Evolutionary conservation across 2,329 filamentous ascomycete species (phyloP).

Genomic region (Nemania abortiva): DNA sequence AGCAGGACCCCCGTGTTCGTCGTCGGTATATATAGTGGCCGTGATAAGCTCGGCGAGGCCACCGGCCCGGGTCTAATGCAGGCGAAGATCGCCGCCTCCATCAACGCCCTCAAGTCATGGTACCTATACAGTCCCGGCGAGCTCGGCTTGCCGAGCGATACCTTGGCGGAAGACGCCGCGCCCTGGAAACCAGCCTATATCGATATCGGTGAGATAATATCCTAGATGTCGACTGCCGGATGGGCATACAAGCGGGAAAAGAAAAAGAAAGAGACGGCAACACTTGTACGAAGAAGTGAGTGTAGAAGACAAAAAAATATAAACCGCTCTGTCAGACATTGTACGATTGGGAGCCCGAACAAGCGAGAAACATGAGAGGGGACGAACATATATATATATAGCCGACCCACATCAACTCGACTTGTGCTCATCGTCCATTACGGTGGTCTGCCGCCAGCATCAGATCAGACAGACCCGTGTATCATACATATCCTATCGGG

Average conservation of each 20-base stretch:
- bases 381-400: not conserved
- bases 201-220: conserved; percentile 78
- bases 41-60: conserved; percentile 93
- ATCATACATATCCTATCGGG: conserved; percentile 30
- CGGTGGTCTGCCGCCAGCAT: conserved; percentile 15
- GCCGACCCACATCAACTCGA: conserved; percentile 8
- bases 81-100: conserved; percentile 82
- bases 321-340: conserved; percentile 24
- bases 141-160: conserved; percentile 76
- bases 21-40: conserved; percentile 92
- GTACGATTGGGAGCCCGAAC: conserved; percentile 28
- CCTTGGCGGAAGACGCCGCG: conserved; percentile 69
- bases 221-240: conserved; percentile 36
- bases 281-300: conserved; percentile 24
- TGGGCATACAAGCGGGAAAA: not conserved
- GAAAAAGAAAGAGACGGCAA: conserved; percentile 7
- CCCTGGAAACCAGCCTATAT: conserved; percentile 76
- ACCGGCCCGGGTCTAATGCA: conserved; percentile 81
- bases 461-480: conserved; percentile 26
- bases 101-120: conserved; percentile 91
- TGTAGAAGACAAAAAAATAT: conserved; percentile 21
- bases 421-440: conserved; percentile 10
- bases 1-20: conserved; percentile 91
- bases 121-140: conserved; percentile 90
- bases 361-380: not conserved